Evolutionary conservation across 768 basidiomycete species (phyloP).

Genomic region (Suillus alpinus): DNA sequence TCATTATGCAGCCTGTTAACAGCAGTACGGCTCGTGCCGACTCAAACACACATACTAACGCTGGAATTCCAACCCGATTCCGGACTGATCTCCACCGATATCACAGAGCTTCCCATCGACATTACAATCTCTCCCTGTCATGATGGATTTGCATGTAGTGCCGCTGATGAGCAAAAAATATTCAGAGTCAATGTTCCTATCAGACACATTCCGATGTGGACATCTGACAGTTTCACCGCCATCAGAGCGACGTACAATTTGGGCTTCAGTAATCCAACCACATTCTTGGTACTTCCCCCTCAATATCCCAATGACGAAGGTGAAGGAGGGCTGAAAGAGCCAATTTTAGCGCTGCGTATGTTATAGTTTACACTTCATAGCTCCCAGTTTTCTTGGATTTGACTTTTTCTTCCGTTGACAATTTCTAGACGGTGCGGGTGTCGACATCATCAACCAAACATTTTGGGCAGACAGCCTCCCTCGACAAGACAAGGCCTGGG

Average conservation of each 20-base stretch:
- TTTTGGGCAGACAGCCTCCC: conserved; percentile 69
- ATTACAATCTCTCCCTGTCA: conserved; percentile 24
- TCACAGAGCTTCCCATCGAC: conserved; percentile 38
- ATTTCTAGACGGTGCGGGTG: conserved; percentile 78
- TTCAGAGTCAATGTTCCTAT: conserved; percentile 43
- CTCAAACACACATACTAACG: conserved; percentile 62
- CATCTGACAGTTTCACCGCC: conserved; percentile 27
- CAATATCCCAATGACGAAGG: conserved; percentile 23
- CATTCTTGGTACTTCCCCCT: conserved; percentile 61
- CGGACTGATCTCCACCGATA: conserved; percentile 30
- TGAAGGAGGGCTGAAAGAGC: conserved; percentile 33
- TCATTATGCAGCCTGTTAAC: conserved; percentile 18
- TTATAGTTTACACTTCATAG: conserved; percentile 6
- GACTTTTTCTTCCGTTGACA: conserved; percentile 3
- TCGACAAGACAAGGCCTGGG: conserved; percentile 62
- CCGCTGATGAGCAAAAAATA: conserved; percentile 7
- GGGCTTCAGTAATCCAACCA: conserved; percentile 49
- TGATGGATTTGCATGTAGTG: not conserved
- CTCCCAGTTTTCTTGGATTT: not conserved
- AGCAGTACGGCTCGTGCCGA: conserved; percentile 47
- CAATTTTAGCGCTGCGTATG: conserved; percentile 66
- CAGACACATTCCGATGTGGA: conserved; percentile 44
- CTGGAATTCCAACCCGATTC: conserved; percentile 36
- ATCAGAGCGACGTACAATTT: conserved; percentile 62
- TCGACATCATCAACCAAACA: conserved; percentile 52